Conservation (phyloP, 192 early-diverging fungal species). For the Umbelopsis ramanniana region DNA sequence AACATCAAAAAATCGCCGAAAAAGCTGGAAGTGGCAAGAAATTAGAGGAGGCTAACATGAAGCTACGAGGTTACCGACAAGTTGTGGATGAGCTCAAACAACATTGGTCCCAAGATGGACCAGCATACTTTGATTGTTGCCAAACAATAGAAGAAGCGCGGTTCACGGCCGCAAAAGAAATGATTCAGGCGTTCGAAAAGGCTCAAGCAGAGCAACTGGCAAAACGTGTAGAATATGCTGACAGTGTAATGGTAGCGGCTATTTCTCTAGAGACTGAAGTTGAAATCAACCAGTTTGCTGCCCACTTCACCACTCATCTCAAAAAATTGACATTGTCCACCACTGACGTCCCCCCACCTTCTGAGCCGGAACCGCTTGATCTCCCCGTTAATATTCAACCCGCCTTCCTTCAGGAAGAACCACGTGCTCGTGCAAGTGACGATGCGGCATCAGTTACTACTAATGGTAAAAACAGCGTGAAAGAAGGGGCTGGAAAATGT, state of each 20-base stretch:
- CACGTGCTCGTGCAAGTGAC: constrained; percentile 11
- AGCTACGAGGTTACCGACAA: constrained; percentile 12
- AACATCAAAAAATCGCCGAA: constrained; percentile 29
- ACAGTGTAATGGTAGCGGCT: neutral
- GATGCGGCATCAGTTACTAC: constrained; percentile 18
- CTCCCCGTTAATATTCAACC: neutral
- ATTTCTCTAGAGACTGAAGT: constrained; percentile 7
- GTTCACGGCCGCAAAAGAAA: constrained; percentile 23
- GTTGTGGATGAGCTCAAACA: constrained; percentile 20
- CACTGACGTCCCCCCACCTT: too few species aligned
- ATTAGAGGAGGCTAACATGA: constrained; percentile 16
- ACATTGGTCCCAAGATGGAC: constrained; percentile 22
- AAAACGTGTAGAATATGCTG: constrained; percentile 29
- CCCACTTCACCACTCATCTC: neutral
- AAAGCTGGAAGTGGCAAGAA: constrained; percentile 28
- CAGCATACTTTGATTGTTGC: constrained; percentile 22
- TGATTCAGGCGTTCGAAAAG: constrained; percentile 27
- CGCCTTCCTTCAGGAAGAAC: constrained; percentile 4
- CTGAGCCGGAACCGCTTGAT: neutral
- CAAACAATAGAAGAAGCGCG: constrained; percentile 34
- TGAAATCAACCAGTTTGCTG: constrained; percentile 14
- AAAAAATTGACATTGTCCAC: neutral
- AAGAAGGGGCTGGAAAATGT: constrained; percentile 19
- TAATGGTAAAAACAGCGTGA: constrained; percentile 21
- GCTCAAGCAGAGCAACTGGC: constrained; percentile 34